Base-by-base conservation (phyloP, 108 stramenopile genomes). In the Skeletonema potamos region DNA sequence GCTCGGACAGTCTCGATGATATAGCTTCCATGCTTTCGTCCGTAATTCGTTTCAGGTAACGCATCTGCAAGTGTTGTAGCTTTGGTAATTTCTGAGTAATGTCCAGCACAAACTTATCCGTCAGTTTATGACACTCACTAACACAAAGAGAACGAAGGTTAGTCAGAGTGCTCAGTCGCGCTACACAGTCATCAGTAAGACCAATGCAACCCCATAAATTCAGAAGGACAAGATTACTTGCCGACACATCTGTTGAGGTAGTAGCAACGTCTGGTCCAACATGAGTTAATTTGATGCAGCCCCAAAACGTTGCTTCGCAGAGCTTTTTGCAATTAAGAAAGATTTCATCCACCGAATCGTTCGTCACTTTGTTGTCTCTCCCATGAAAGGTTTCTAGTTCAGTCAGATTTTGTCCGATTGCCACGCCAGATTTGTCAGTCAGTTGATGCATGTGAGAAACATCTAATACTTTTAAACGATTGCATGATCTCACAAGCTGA, bases 121-220 rank as follows among this genome's bases (percentile, higher is more conserved):
- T 81, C 8, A 89, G 72, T n/a, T 71, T 72, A 64, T 87, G 89
- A 37, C 89, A 89, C 72, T 89, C 89, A 36, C 77, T 82, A 1
- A 84, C 86, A 66, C 82, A 87, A 11, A 89, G 81, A 46, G 71
- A 82, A 13, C 77, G 73, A 18, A 89, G 61, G 32, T 76, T 64
- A 24, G 28, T 27, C n/a, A 87, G 73, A 8, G 32, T 51, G 0
- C 58, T 57, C 46, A 89, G 59, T 4, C 48, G 78, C 3, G 39
- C 27, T 9, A 82, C 86, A 43, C 55, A 33, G 15, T 81, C 80
- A 48, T 89, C 85, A 24, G 33, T 41, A 13, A 89, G 72, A 11
- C 60, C 62, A 67, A 86, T 84, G 62, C 84, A 87, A 6, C 89
- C 89, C 89, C 89, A 89, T 4, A 89, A 69, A 68, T 89, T 89